Evolutionary conservation across 192 early-diverging fungal genomes (phyloP), one percentile per base, ranked within the genome.

Genomic region (Ambispora gerdemannii): DNA sequence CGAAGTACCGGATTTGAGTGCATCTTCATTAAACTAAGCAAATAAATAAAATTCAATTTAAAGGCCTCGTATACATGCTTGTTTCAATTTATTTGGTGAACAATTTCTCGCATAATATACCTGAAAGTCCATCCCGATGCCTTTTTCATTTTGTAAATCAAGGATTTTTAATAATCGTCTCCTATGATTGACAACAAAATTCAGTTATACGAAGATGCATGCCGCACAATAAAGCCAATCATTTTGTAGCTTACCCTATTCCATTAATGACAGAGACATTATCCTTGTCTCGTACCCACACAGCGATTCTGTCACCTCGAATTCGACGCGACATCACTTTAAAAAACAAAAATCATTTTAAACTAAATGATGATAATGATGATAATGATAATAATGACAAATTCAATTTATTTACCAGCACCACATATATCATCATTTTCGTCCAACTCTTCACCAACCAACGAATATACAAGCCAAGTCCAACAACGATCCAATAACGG

Each of bases 231-330:
- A 36, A 28, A 59, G 22, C 4, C 20, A 24, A 17, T 1, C 3
- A 35, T 31, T 11, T 51, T 49, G 38, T 25, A 32, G 33, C 75
- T 25, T 80, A 80, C 78, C 78, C 78, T 56, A 80, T 77, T 50
- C 78, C 78, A 72, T 80, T 77, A 38, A 80, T 75, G 4, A 74
- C 75, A 28, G 68, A 50, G 11, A 80, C 75, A 49, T 80, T 77
- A 8, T 80, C 78, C 50, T 73, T 77, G 38, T 80, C 78, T 33
- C 78, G 63, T 1, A 80, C 75, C 78, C 78, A 80, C 7, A 80
- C 78, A 10, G 78, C 78, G 25, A 80, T 35, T 32, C 78, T 63
- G 24, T 80, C 78, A 3, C 72, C 78, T 49, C 73, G 74, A 32
- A 63, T 61, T 43, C 78, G 69, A 28, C 78, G 78, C 8, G 75